Evolutionary conservation across 2,329 filamentous ascomycete species (phyloP).

Genomic region (Cladosporium halotolerans): DNA sequence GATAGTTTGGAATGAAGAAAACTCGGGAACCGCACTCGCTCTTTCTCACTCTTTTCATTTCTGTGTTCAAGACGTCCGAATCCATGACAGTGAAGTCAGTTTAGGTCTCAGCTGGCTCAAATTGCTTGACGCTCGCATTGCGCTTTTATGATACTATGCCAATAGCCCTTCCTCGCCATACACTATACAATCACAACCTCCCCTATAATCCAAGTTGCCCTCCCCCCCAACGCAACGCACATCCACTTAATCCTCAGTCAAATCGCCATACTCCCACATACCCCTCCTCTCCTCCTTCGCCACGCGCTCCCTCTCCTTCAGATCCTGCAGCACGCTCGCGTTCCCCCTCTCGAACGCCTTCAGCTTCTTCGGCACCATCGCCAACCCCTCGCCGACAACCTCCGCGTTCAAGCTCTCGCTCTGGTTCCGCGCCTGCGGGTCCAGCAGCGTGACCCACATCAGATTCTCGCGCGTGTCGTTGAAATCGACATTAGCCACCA

Average conservation of each 20-base stretch:
- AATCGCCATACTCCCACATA: conserved; percentile 98
- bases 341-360: conserved; percentile 84
- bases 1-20: no score
- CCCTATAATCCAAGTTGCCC: no score
- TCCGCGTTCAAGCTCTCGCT: conserved; percentile 66
- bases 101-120: no score
- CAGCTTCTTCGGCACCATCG: conserved; percentile 86
- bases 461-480: conserved; percentile 72
- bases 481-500: conserved; percentile 88
- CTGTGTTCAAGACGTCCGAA: no score
- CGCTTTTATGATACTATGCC: no score
- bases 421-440: conserved; percentile 64
- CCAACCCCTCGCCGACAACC: conserved; percentile 73
- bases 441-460: conserved; percentile 76
- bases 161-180: no score
- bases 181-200: no score
- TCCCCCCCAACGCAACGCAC: no score
- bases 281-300: conserved; percentile 76
- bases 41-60: no score
- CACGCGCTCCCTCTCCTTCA: conserved; percentile 67
- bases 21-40: no score
- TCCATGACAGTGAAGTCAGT: no score
- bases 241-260: conserved; percentile 64
- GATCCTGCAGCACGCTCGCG: conserved; percentile 61
- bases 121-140: no score